Evolutionary conservation across 805 yeast genomes (phyloP).

Genomic region (Yamadazyma endophytica): DNA sequence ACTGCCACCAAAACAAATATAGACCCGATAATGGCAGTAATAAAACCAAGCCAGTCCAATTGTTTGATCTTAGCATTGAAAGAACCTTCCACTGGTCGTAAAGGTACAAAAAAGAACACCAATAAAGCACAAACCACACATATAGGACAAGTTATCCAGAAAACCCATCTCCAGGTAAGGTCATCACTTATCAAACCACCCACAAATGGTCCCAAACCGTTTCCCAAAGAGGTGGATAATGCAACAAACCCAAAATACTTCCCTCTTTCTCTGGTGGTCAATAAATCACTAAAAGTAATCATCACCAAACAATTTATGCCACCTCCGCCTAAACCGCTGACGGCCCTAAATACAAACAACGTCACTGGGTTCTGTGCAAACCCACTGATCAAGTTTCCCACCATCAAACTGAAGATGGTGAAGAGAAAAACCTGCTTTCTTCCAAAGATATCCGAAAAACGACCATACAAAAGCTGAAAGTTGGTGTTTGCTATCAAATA

Average conservation of each 20-base stretch:
- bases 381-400: slow-evolving; percentile 43
- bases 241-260: slow-evolving; percentile 53
- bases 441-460: slow-evolving; percentile 63
- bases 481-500: slow-evolving; percentile 67
- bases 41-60: slow-evolving; percentile 53
- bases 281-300: slow-evolving; percentile 53
- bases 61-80: slow-evolving; percentile 35
- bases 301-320: slow-evolving; percentile 50
- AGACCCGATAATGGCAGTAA: slow-evolving; percentile 42
- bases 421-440: slow-evolving; percentile 42
- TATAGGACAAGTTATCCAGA: slow-evolving; percentile 10
- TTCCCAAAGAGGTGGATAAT: slow-evolving; percentile 44
- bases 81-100: slow-evolving; percentile 19
- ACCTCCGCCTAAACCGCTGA: slow-evolving; percentile 62
- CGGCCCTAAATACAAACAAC: slow-evolving; percentile 46
- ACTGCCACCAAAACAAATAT: slow-evolving; percentile 53
- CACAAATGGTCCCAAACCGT: slow-evolving; percentile 49
- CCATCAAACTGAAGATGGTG: slow-evolving; percentile 42
- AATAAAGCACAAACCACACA: slow-evolving; percentile 4
- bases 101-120: slow-evolving; percentile 9
- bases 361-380: slow-evolving; percentile 38
- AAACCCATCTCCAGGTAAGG: slow-evolving; percentile 10
- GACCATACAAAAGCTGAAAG: slow-evolving; percentile 72
- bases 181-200: slow-evolving; percentile 9
- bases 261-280: slow-evolving; percentile 50